Evolutionary conservation across 164 flowering plant genomes (phyloP).

Genomic region (Stephania yunnanensis): DNA sequence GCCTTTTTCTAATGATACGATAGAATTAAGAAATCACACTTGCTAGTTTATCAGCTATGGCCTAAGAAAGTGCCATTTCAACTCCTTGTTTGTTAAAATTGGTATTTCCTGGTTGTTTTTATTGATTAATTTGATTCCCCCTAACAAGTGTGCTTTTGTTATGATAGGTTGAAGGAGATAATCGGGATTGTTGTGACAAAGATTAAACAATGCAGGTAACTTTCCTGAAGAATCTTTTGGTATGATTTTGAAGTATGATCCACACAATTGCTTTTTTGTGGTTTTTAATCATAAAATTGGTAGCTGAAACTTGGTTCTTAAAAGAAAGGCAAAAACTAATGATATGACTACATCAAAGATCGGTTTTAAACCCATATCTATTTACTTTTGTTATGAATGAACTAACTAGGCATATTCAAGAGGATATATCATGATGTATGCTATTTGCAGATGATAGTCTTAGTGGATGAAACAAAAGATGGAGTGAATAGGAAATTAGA

Average conservation of each 20-base stretch:
- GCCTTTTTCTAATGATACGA: background rate
- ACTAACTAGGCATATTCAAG: too few relatives aligned
- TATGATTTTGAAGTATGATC: background rate
- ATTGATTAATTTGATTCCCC: background rate
- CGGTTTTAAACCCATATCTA: too few relatives aligned
- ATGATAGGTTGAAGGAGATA: constrained; percentile 10
- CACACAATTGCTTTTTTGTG: background rate
- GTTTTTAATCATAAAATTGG: too few relatives aligned
- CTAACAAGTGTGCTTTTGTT: background rate
- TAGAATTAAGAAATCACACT: background rate
- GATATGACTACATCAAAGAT: too few relatives aligned
- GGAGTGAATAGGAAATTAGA: too few relatives aligned
- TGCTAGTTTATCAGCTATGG: background rate
- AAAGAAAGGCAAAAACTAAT: too few relatives aligned
- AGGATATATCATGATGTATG: too few relatives aligned
- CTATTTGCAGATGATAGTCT: too few relatives aligned
- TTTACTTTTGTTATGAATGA: too few relatives aligned
- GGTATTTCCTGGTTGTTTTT: background rate
- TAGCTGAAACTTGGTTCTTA: too few relatives aligned
- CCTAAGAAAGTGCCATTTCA: background rate
- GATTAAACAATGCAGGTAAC: constrained; percentile 6
- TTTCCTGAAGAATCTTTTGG: background rate
- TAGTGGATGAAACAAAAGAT: too few relatives aligned
- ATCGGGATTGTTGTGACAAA: background rate
- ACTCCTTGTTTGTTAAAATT: background rate